Conservation (phyloP, 345 rosid genomes). For the Gossypium anomalum region DNA sequence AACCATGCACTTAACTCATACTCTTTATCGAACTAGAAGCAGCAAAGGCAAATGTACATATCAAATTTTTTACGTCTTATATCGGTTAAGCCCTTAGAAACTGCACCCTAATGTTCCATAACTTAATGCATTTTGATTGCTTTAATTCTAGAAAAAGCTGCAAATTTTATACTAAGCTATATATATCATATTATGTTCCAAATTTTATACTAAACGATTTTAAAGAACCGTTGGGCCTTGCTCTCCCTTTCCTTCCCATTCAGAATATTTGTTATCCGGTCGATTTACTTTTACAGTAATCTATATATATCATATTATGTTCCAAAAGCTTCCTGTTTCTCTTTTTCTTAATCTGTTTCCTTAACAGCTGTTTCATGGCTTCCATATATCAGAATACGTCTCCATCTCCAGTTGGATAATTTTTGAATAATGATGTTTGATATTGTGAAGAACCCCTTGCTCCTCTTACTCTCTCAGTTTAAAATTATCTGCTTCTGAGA, state of each 20-base stretch:
- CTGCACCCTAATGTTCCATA: neutral
- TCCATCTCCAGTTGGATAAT: neutral
- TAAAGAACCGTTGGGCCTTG: too few species aligned
- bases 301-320: neutral
- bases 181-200: too few species aligned
- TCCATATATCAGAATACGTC: neutral
- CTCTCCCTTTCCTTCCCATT: too few species aligned
- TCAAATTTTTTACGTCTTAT: too few species aligned
- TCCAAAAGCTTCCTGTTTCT: neutral
- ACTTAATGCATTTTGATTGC: neutral
- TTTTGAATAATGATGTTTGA: neutral
- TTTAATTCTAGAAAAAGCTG: neutral
- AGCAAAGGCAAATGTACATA: too few species aligned
- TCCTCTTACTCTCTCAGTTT: constrained; percentile 1
- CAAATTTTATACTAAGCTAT: neutral
- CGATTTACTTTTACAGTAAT: neutral
- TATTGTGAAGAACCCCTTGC: neutral
- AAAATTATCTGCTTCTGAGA: neutral
- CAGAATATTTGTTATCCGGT: neutral
- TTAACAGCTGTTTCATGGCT: neutral
- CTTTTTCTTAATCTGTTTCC: neutral
- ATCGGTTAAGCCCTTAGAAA: neutral
- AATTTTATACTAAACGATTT: too few species aligned
- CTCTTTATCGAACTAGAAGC: neutral
- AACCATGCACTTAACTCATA: neutral